Evolutionary conservation across 108 stramenopile genomes (phyloP).

Genomic region (Fragilaria radians): DNA sequence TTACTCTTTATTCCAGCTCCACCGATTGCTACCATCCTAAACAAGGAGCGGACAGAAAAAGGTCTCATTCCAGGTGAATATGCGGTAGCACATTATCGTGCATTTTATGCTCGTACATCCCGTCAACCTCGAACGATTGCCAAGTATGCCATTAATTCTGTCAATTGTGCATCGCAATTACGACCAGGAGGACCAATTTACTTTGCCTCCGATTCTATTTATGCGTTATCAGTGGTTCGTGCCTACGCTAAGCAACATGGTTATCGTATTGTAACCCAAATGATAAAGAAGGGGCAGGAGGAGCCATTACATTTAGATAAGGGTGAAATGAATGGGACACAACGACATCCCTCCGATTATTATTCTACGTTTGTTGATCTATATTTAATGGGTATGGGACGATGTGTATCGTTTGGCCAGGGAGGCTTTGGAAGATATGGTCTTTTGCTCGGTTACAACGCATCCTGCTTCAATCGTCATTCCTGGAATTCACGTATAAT

Average conservation of each 20-base stretch:
- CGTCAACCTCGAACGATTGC: not conserved
- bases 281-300: conserved; percentile 4
- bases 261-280: conserved; percentile 6
- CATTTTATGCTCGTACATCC: conserved; percentile 17
- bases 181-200: conserved; percentile 29
- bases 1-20: conserved; percentile 39
- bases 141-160: conserved; percentile 15
- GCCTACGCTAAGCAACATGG: conserved; percentile 1
- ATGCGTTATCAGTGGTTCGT: conserved; percentile 3
- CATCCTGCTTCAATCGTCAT: conserved; percentile 20
- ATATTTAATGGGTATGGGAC: conserved; percentile 17
- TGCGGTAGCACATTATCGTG: conserved; percentile 36
- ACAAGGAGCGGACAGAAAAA: conserved; percentile 8
- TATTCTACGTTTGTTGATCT: conserved; percentile 41
- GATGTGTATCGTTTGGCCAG: conserved; percentile 16
- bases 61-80: conserved; percentile 33
- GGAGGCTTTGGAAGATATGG: conserved; percentile 38
- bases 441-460: conserved; percentile 15
- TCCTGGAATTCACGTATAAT: no score
- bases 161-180: conserved; percentile 33
- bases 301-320: conserved; percentile 43
- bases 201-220: conserved; percentile 35
- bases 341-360: conserved; percentile 16
- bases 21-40: conserved; percentile 18
- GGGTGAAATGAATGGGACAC: conserved; percentile 11